Conservation (phyloP, 257 asterid genomes). For the Striga asiatica region DNA sequence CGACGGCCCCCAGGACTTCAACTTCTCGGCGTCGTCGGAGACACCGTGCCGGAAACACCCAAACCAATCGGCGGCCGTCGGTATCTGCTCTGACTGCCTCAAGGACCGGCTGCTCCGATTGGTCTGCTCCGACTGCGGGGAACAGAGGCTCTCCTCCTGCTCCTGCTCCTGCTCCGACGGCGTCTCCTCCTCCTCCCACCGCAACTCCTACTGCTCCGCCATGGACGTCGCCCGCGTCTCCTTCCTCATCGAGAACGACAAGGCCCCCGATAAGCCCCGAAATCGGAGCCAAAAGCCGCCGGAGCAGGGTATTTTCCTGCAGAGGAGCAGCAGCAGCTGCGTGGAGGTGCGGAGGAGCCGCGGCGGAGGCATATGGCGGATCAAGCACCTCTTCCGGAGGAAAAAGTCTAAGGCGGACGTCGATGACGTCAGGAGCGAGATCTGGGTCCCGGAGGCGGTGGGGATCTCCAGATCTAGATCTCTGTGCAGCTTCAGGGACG, state of each 20-base stretch:
- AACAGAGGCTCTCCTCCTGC: slow-evolving; percentile 72
- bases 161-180: slow-evolving; percentile 79
- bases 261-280: slow-evolving; percentile 23
- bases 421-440: slow-evolving; percentile 43
- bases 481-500: slow-evolving; percentile 73
- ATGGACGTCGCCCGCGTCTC: slow-evolving; percentile 75
- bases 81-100: slow-evolving; percentile 69
- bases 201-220: slow-evolving; percentile 52
- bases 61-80: slow-evolving; percentile 41
- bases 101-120: slow-evolving; percentile 61
- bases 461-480: slow-evolving; percentile 80
- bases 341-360: slow-evolving; percentile 62
- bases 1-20: slow-evolving; percentile 32
- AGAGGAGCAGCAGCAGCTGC: slow-evolving; percentile 78
- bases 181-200: slow-evolving; percentile 40
- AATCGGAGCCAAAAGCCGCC: slow-evolving; percentile 22
- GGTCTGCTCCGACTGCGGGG: slow-evolving; percentile 91
- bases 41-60: slow-evolving; percentile 78
- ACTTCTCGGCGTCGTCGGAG: slow-evolving; percentile 42
- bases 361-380: slow-evolving; percentile 77
- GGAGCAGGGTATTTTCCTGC: slow-evolving; percentile 43
- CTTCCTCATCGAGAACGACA: slow-evolving; percentile 64
- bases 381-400: slow-evolving; percentile 59
- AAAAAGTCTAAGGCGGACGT: slow-evolving; percentile 23
- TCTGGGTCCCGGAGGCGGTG: slow-evolving; percentile 45